Base-by-base conservation (phyloP, 257 asterid species). In the Capsicum rhomboideum region DNA sequence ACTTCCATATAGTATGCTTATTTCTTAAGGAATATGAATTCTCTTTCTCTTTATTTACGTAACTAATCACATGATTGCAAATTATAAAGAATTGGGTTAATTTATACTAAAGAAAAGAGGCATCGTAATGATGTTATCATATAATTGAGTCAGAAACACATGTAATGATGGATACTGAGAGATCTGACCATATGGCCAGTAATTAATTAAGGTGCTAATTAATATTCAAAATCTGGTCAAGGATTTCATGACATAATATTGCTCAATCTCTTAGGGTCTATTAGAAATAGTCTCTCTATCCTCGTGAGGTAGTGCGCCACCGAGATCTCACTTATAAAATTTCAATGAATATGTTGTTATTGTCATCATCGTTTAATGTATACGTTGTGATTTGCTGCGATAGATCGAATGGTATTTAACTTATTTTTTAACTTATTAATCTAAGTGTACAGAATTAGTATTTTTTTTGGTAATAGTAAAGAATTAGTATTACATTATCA, bases 71-170 rank as follows among this genome's bases (percentile, higher is more conserved):
- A 16, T 28, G 28, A 50, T 50, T 16, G 17, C 10, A 50, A 46
- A 49, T 77, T 9, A 26, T 28, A 77, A 77, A 49, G 64, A 77
- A 50, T 26, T 28, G 4, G 59, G 4, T 77, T 77, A 77, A 50
- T 50, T 77, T 28, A 77, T 26, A 20, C 63, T 26, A 50, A 77
- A 50, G 16, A 77, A 75, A 71, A 50, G 42, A 50, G 82, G 52
- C 82, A 77, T 0, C 13, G 58, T 50, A 50, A 50, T 77, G 64
- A 26, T 77, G 64, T 77, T 77, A 50, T 50, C 82, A 50, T 77
- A 77, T 77, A 26, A 77, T 77, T 77, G 63, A 77, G 63, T 77
- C 82, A 77, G 63, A 77, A 77, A 77, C 64, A 77, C 64, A 77
- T 77, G 82, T 29, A 71, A 71, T 71, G 54, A 71, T 71, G 34